Conservation (phyloP, 805 yeast species). For the Spathaspora girioi region DNA sequence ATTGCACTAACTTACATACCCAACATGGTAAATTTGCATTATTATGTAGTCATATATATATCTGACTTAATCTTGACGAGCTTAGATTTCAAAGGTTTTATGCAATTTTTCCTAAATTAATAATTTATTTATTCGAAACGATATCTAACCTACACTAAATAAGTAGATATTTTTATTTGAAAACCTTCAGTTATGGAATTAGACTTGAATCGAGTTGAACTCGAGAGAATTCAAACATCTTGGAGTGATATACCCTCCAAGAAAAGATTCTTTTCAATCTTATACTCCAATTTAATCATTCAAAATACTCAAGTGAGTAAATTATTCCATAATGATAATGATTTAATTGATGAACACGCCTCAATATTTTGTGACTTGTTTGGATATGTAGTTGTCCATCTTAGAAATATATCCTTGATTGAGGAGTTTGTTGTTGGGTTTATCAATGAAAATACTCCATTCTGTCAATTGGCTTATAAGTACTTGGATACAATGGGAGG, state of each 20-base stretch:
- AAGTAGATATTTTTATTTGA: no score
- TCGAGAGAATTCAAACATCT: conserved; percentile 4
- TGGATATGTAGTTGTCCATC: conserved; percentile 26
- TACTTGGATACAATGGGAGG: conserved; percentile 43
- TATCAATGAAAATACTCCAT: conserved; percentile 24
- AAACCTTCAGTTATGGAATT: conserved; percentile 1
- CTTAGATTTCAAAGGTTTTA: background rate
- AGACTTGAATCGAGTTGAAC: conserved; percentile 4
- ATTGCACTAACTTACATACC: background rate
- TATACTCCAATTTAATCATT: conserved; percentile 31
- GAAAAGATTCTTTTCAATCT: conserved; percentile 24
- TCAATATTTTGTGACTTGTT: conserved; percentile 34
- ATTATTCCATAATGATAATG: conserved; percentile 16
- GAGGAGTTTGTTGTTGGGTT: conserved; percentile 33
- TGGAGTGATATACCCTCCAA: conserved; percentile 32
- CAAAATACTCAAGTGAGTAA: conserved; percentile 21
- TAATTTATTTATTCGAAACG: background rate
- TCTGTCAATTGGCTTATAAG: conserved; percentile 19
- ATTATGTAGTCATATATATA: background rate
- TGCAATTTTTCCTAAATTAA: background rate
- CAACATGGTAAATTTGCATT: background rate
- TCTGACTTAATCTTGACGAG: background rate
- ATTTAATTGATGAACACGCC: conserved; percentile 26
- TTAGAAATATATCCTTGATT: conserved; percentile 22
- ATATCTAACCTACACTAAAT: background rate